These are phyloP conservation scores for Xylaria sp. DNA, from an alignment of 2,329 filamentous ascomycete species.

Conservation along the genomic window DNA sequence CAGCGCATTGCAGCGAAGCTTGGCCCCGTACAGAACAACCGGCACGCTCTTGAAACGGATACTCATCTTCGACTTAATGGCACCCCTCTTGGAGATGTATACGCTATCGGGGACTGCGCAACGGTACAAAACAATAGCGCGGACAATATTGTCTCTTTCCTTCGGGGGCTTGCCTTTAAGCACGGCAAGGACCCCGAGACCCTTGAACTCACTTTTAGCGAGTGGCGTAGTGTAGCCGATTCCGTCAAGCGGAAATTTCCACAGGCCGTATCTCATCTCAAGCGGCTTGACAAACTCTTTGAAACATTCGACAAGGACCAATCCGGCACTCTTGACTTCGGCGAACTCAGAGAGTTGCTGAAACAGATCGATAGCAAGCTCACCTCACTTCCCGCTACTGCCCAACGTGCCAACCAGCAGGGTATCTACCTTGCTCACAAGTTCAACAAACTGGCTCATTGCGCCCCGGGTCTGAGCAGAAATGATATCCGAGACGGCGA, in stretches of 20 bases:
- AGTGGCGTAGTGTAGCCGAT: conserved; percentile 87
- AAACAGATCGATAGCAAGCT: conserved; percentile 94
- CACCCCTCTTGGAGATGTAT: conserved; percentile 91
- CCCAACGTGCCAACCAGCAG: conserved; percentile 96
- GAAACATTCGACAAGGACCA: conserved; percentile 92
- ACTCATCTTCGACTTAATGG: conserved; percentile 90
- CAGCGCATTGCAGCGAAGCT: conserved; percentile 82
- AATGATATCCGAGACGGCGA: conserved; percentile 91
- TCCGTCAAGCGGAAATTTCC: conserved; percentile 91
- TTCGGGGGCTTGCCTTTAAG: conserved; percentile 90
- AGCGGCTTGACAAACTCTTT: conserved; percentile 90
- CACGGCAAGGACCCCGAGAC: conserved; percentile 89
- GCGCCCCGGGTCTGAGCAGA: conserved; percentile 76
- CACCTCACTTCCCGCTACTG: conserved; percentile 92
- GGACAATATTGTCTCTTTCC: conserved; percentile 88
- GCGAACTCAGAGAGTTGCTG: conserved; percentile 87
- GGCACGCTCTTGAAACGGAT: conserved; percentile 92
- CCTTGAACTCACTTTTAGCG: conserved; percentile 84
- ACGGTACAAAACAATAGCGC: conserved; percentile 98
- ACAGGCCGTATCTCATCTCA: conserved; percentile 86
- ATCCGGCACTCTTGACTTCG: conserved; percentile 92
- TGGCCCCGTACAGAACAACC: conserved; percentile 81
- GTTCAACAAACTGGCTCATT: conserved; percentile 88
- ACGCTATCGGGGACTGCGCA: conserved; percentile 93
- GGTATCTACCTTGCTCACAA: conserved; percentile 92